phyloP scores from a whole-genome alignment of 148 eudicot genomes.

The Silene conica region DNA sequence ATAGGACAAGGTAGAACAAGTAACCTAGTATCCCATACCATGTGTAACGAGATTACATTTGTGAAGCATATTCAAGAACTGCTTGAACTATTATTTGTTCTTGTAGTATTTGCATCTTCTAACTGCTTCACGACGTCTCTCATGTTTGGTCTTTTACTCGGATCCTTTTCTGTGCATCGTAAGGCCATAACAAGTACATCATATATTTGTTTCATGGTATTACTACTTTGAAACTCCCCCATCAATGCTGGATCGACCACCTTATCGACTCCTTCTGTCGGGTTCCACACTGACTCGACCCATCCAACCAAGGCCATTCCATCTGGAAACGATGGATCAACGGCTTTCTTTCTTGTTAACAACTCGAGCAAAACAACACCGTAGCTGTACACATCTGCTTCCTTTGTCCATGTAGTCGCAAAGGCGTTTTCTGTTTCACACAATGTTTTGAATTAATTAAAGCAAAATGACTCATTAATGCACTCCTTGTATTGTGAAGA shows the following conservation, averaged over 20 bases:
- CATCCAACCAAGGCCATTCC: constrained; percentile 54
- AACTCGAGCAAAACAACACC: constrained; percentile 80
- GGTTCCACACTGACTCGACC: constrained; percentile 44
- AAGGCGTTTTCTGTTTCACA: constrained; percentile 66
- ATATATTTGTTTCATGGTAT: constrained; percentile 52
- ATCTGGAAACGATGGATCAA: constrained; percentile 44
- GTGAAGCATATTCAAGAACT: too few relatives aligned
- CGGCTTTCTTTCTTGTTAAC: constrained; percentile 53
- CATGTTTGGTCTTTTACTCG: constrained; percentile 69
- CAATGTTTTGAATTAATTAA: neutral
- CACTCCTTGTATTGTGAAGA: too few relatives aligned
- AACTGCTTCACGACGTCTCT: constrained; percentile 69
- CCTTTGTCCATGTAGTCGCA: constrained; percentile 42
- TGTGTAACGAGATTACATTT: too few relatives aligned
- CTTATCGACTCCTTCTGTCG: constrained; percentile 37
- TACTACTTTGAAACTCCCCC: constrained; percentile 47
- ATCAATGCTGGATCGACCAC: constrained; percentile 46
- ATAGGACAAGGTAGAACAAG: constrained; percentile 60
- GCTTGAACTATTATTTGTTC: neutral
- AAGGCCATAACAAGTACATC: constrained; percentile 55
- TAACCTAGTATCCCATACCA: constrained; percentile 54
- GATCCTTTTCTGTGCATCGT: constrained; percentile 63
- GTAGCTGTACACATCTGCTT: constrained; percentile 80
- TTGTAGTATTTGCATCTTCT: constrained; percentile 28
- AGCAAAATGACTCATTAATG: too few relatives aligned